Conservation (phyloP, 1,284 basidiomycete species). For the Cutaneotrichosporon dermatis region DNA sequence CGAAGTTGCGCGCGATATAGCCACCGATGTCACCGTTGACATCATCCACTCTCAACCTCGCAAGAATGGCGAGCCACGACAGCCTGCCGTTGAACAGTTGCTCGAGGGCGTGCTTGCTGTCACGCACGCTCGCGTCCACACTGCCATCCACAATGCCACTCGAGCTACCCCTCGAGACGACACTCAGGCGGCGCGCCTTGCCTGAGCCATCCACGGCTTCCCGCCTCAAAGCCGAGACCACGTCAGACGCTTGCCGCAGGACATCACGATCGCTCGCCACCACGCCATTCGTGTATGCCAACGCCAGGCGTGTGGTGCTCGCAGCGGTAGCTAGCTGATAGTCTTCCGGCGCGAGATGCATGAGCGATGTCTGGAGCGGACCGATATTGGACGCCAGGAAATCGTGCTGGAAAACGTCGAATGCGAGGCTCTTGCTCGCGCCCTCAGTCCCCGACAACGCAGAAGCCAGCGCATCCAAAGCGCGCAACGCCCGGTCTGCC, state of each 20-base stretch:
- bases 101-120: conserved; percentile 55
- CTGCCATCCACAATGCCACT: conserved; percentile 53
- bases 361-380: conserved; percentile 24
- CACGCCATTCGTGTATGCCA: conserved; percentile 25
- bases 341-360: conserved; percentile 3
- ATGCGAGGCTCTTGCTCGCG: conserved; percentile 16
- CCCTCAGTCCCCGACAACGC: conserved; percentile 18
- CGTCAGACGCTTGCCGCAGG: conserved; percentile 15
- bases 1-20: conserved; percentile 60
- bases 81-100: conserved; percentile 55
- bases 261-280: conserved; percentile 27
- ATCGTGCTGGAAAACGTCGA: conserved; percentile 36
- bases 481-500: conserved; percentile 32
- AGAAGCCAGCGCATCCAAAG: conserved; percentile 30
- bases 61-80: conserved; percentile 64
- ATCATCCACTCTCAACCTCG: conserved; percentile 61
- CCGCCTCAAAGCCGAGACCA: conserved; percentile 19
- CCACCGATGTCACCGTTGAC: conserved; percentile 58
- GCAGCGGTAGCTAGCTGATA: conserved; percentile 26
- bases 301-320: conserved; percentile 18
- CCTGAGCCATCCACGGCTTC: conserved; percentile 22
- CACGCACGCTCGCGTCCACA: conserved; percentile 52
- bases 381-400: conserved; percentile 40
- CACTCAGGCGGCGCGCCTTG: conserved; percentile 32
- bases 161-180: conserved; percentile 32